A percentile compares a stretch with the other conserved stretches of the same genome.
These are phyloP conservation scores for Leersia perrieri DNA, from an alignment of 176 grass and related monocot genomes.

Conservation along the genomic window DNA sequence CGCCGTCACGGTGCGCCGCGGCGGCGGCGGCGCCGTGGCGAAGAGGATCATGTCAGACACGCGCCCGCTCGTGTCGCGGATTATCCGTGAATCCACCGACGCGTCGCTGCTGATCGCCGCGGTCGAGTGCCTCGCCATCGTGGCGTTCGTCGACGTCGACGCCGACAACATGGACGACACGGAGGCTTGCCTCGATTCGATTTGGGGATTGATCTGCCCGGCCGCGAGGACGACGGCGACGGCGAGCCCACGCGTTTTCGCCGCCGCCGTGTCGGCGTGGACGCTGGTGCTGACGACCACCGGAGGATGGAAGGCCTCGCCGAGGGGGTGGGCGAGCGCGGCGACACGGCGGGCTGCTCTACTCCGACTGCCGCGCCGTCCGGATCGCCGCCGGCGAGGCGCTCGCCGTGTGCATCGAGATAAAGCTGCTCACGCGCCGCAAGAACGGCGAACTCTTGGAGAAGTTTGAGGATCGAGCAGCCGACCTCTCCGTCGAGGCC, in stretches of 20 bases:
- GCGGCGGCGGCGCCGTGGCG: no score
- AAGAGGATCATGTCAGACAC: neutral
- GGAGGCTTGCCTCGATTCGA: neutral
- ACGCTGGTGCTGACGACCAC: slow-evolving; percentile 20
- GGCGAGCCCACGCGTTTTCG: neutral
- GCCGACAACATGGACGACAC: neutral
- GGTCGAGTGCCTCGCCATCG: slow-evolving; percentile 29
- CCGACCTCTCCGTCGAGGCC: neutral
- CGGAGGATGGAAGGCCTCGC: neutral
- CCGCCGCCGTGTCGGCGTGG: slow-evolving; percentile 3
- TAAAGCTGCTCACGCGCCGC: neutral
- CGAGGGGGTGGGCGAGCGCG: no score
- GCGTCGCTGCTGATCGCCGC: neutral
- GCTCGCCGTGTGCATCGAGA: slow-evolving; percentile 25
- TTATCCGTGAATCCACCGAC: neutral
- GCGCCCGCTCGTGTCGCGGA: neutral
- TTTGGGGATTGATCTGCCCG: neutral
- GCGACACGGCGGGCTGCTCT: neutral
- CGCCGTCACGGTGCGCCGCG: neutral
- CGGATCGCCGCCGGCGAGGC: slow-evolving; percentile 26
- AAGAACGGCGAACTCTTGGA: neutral
- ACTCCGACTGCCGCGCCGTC: neutral
- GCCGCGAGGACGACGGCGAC: no score
- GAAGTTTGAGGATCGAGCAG: neutral
- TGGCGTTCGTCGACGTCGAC: slow-evolving; percentile 10